Evolutionary conservation across 2,329 filamentous ascomycete genomes (phyloP), one percentile per base, ranked within the genome.

Genomic region (Bipolaris gigantea): DNA sequence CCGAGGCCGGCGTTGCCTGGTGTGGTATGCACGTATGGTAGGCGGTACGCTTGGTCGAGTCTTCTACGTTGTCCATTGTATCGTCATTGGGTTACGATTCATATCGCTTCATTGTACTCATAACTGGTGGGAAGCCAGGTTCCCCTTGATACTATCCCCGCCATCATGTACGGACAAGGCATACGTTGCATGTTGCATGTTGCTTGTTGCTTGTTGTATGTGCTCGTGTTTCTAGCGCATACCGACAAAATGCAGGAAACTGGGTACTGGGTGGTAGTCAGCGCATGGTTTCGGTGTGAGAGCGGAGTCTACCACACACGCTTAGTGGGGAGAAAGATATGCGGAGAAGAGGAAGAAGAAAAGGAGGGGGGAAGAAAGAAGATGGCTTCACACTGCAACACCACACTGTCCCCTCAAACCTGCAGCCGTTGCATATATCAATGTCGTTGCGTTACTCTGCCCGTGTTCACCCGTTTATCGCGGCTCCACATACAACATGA

Each of bases 1-100:
- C 54, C 51, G 56, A 50, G 47, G 23, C 21, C 32, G 50, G 23
- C 32, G 13, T 45, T 33, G 30, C 16, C 9, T 27, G 21, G 38
- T 18, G 13, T 41, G 13, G 38, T n/a, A n/a, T 36, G 34, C 2
- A n/a, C 27, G n/a, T 21, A 21, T 25, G 38, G 25, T 11, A 10
- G 8, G 9, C 21, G 19, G 5, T 21, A 23, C n/a, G 36, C 36
- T 23, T 39, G 18, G 36, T 15, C 36, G 23, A 39, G 36, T 39
- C 36, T 39, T 23, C 11, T 18, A 15, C 36, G 13, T 32, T 25
- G 25, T 16, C 10, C 11, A 5, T 11, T 32, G 25, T 30, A 16
- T 30, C 25, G 4, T 19, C 16, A 6, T 32, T 32, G 40, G 27
- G 9, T 27, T 10, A 19, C 15, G n/a, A 5, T 16, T 19, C 40